A percentile compares a stretch with the other conserved stretches of the same genome.
phyloP scores from a whole-genome alignment of 2,329 filamentous ascomycete genomes.

The Gnomoniopsis smithogilvyi region DNA sequence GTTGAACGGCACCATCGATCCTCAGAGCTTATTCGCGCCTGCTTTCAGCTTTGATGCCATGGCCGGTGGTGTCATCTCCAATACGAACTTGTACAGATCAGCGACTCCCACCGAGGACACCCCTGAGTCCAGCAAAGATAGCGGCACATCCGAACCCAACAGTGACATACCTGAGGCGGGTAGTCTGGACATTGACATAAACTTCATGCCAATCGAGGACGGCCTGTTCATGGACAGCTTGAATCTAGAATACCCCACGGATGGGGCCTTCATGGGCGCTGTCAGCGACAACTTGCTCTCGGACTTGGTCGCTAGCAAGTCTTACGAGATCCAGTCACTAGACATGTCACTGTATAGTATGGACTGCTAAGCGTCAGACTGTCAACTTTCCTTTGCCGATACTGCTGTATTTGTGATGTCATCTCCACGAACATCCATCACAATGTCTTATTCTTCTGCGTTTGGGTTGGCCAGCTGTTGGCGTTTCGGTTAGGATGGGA shows the following conservation, averaged over 20 bases:
- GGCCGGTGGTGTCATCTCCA: constrained; percentile 46
- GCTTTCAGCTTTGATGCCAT: constrained; percentile 39
- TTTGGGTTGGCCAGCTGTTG: background rate
- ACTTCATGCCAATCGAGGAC: constrained; percentile 35
- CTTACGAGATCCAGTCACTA: constrained; percentile 38
- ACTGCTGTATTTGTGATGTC: background rate
- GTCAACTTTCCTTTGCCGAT: background rate
- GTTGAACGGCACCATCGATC: constrained; percentile 49
- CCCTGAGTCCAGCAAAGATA: constrained; percentile 61
- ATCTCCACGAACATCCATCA: background rate
- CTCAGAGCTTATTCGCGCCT: constrained; percentile 43
- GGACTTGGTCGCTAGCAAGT: constrained; percentile 45
- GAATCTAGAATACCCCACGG: constrained; percentile 16
- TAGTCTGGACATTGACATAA: constrained; percentile 49
- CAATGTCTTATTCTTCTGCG: background rate
- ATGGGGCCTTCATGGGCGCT: constrained; percentile 18
- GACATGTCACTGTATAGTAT: constrained; percentile 44
- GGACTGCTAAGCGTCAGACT: constrained; percentile 21
- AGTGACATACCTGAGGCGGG: constrained; percentile 59
- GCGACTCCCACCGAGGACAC: constrained; percentile 58
- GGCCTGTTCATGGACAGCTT: constrained; percentile 36
- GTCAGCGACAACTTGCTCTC: constrained; percentile 14
- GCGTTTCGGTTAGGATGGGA: background rate
- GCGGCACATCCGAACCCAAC: constrained; percentile 55
- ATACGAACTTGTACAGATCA: constrained; percentile 51